Conservation (phyloP, 2,329 filamentous ascomycete genomes). For the Fusarium anthophilum region DNA sequence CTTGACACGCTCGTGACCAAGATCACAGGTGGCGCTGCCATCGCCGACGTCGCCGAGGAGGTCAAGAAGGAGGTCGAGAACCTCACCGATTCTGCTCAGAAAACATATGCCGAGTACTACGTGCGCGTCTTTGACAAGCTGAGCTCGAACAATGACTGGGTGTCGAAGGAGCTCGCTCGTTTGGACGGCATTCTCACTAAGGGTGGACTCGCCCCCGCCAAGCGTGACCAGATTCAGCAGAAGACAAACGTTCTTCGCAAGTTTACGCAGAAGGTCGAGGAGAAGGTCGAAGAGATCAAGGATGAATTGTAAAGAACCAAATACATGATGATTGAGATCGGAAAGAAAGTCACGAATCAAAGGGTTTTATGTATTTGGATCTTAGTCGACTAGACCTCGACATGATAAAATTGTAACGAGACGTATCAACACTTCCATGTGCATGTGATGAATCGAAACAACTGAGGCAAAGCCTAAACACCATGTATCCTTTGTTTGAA, state of each 20-base stretch:
- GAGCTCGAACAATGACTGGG: constrained; percentile 78
- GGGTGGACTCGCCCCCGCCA: constrained; percentile 84
- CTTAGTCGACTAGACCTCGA: constrained; percentile 28
- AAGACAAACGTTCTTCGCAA: constrained; percentile 88
- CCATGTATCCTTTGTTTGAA: constrained; percentile 3
- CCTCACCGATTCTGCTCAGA: constrained; percentile 68
- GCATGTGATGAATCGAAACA: constrained; percentile 16
- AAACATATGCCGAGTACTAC: constrained; percentile 94
- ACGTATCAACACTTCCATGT: constrained; percentile 13
- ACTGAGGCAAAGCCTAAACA: constrained; percentile 27
- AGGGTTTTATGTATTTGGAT: constrained; percentile 31
- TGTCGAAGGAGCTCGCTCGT: constrained; percentile 84
- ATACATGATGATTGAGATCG: constrained; percentile 7
- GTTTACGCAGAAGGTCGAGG: constrained; percentile 72
- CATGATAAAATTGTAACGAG: constrained; percentile 26
- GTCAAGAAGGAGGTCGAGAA: constrained; percentile 75
- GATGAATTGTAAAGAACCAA: constrained; percentile 49
- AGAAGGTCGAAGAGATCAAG: constrained; percentile 69
- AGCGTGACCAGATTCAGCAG: constrained; percentile 86
- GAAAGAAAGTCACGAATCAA: constrained; percentile 17
- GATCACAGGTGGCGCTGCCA: constrained; percentile 70
- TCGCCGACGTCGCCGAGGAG: constrained; percentile 74
- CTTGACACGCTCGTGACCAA: constrained; percentile 81
- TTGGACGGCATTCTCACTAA: constrained; percentile 84
- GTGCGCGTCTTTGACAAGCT: constrained; percentile 90